Base-by-base conservation (phyloP, 305 asterid species). In the Petunia hybrid region DNA sequence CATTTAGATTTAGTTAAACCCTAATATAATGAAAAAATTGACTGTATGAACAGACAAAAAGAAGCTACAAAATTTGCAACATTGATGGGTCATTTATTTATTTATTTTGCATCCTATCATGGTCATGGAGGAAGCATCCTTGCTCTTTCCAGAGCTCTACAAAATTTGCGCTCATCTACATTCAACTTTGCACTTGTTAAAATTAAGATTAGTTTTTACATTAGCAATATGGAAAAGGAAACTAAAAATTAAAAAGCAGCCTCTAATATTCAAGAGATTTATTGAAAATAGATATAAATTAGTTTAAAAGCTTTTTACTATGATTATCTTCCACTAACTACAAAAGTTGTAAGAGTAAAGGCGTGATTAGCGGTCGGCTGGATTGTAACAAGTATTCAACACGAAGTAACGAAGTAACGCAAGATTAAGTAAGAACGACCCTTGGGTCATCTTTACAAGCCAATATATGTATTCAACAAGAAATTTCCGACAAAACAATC, bases 1-100 rank as follows among this genome's bases (percentile, higher is more conserved):
- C 41, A 73, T 48, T 48, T 51, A 73, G 36, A 22, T 22, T 51
- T 9, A 51, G 3, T 51, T 36, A 73, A 67, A 1, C 45, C 4
- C 45, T 73, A 51, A 71, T 6, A 31, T 35, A 71, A 71, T 0
- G 13, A 12, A 22, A 41, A 5, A 48, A 35, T 71, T 45, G 10
- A 73, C 45, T 35, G 31, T 35, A 3, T 73, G 8, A 51, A 36
- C 63, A 73, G 45, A 73, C 78, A 73, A 36, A 73, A 73, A 36
- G 36, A 36, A 73, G n/a, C 8, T 35, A 73, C 63, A 73, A 73
- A 73, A 73, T 3, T 7, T 12, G 14, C 60, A 51, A 35, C 36
- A 4, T 73, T 36, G 78, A 36, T 13, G 63, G 46, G 22, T 36
- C 63, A 73, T 31, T 48, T 48, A 48, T 35, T 35, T 5, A 48